Evolutionary conservation across 345 rosid species (phyloP), one percentile per base, ranked within the genome.

Genomic region (Salix arbutifolia): DNA sequence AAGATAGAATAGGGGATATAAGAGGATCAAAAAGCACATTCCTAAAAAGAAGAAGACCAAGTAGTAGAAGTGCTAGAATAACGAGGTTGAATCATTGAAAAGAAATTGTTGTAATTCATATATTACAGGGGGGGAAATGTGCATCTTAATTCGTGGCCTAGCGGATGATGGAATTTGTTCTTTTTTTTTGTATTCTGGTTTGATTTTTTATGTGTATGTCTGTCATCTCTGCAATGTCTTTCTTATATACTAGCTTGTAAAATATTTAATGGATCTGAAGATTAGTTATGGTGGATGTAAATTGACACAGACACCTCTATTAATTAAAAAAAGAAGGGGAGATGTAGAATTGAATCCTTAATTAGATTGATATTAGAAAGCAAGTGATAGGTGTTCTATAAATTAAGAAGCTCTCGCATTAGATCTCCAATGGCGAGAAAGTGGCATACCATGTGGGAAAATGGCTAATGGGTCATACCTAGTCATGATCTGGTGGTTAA

Each of bases 271-370:
- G 6, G 1, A 0, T 33, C 1, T 0, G 35, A 33, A 5, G 4
- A 33, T 33, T 33, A 33, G 6, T 4, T 4, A 1, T 33, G 6
- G 0, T 33, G 5, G 6, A 33, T 4, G 6, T 33, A 4, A 33
- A 4, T 0, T 4, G 35, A 33, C 6, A 33, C 0, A 33, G 0
- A 4, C 1, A 33, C 0, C 1, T 4, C 35, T n/a, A 11, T 19
- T 35, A 19, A 48, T 12, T 50, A 8, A 18, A 46, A 42, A 2
- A 42, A 42, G 2, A 11, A 11, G 46, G 4, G 8, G 3, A 10
- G 11, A 62, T 48, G 17, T n/a, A 31, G 67, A 26, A 64, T 26
- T 30, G 21, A 31, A 28, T 8, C 30, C 11, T 23, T 23, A 28
- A 5, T 26, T 30, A 65, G n/a, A 26, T 42, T 42, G 46, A 42